Base-by-base conservation (phyloP, 2,329 filamentous ascomycete species). In the Penicillium sclerotiorum region DNA sequence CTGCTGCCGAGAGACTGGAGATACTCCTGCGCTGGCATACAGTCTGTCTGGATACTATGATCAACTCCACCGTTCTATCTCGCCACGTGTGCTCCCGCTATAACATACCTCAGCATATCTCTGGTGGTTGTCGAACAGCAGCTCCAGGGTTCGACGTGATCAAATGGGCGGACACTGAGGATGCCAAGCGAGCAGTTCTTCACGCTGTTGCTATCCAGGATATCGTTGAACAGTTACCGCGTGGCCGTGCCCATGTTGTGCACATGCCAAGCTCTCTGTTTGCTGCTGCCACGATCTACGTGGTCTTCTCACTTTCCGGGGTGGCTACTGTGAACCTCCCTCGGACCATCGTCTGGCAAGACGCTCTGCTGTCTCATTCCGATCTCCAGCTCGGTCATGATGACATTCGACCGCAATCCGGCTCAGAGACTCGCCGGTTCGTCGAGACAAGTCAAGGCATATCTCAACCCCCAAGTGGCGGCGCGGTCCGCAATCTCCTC, bases 141-240 rank as follows among this genome's bases (percentile, higher is more conserved):
- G 61, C 63, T 5, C 35, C 60, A 1, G 62, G 63, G 2, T 65
- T 75, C 7, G 73, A 77, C 50, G 53, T 75, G 15, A 50, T 64
- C 1, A 64, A 64, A 28, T 77, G 74, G 74, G 65, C 61, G 1
- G 62, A 59, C 6, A 72, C 67, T 0, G 63, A 70, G 30, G 67
- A 75, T 45, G 74, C 73, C 5, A 67, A 72, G 4, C 63, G 68
- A 25, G 70, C 73, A 3, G 57, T 77, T 4, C 55, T 77, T 8
- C 74, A 77, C 33, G 73, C 74, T 2, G 68, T 74, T 30, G 72
- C 73, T 0, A 77, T 77, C 15, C 74, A 77, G 50, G 72, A 76
- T 30, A 76, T 77, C 11, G 61, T 77, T 9, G 74, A 77, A 47
- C 69, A 75, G 50, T 55, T 77, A 7, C 74, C 74, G 2, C 61